phyloP scores from a whole-genome alignment of 148 eudicot species.

The Selenicereus undatus region DNA sequence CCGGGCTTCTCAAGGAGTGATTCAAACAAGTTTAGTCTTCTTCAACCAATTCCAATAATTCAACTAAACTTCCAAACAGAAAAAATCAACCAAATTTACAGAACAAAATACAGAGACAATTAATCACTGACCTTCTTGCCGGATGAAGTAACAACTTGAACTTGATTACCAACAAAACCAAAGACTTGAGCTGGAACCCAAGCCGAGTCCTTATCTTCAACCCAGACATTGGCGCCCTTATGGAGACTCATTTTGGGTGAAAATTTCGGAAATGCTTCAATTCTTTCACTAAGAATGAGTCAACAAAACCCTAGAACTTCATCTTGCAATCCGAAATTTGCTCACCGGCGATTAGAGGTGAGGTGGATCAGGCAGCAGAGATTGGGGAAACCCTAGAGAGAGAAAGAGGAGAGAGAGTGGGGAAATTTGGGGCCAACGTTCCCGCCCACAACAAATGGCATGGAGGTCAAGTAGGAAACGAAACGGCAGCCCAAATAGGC shows the following conservation, averaged over 20 bases:
- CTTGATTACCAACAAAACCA: constrained; percentile 53
- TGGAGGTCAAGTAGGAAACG: not conserved
- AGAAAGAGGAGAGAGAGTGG: constrained; percentile 2
- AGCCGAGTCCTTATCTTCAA: constrained; percentile 58
- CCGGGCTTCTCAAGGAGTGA: not conserved
- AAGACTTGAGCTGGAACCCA: constrained; percentile 78
- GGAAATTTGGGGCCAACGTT: constrained; percentile 7
- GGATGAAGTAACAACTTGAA: constrained; percentile 53
- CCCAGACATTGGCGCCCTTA: constrained; percentile 86
- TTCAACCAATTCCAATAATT: not conserved
- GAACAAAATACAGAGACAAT: not conserved
- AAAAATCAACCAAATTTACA: constrained; percentile 6
- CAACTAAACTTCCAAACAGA: not conserved
- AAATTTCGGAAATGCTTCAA: not conserved
- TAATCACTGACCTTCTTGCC: constrained; percentile 48
- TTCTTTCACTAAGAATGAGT: not conserved
- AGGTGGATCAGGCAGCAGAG: not conserved
- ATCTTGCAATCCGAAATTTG: not conserved
- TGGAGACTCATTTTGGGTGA: constrained; percentile 44
- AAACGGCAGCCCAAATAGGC: not conserved
- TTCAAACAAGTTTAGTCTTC: not conserved
- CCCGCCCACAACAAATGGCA: constrained; percentile 18
- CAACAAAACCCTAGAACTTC: constrained; percentile 20
- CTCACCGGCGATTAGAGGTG: not conserved
- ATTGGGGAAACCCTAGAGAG: constrained; percentile 24